phyloP scores from a whole-genome alignment of 139 green algal genomes.

The Chlamydomonas applanata region DNA sequence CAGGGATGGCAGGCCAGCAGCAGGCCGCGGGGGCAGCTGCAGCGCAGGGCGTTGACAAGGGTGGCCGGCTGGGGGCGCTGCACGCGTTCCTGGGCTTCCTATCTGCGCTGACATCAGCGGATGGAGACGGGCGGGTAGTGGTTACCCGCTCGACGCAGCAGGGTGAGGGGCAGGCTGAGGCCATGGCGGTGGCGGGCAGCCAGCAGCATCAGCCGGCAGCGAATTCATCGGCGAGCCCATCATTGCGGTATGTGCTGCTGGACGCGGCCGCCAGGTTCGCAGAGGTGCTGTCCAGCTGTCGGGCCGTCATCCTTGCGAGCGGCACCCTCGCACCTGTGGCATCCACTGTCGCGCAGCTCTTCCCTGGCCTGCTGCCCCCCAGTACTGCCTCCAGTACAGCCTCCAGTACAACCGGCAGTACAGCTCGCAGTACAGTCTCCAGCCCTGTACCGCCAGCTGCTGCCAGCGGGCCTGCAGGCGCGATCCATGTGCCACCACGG shows the following conservation, averaged over 20 bases:
- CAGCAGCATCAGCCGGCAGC: slow-evolving; percentile 3
- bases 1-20: too few species aligned
- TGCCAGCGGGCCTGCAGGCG: neutral
- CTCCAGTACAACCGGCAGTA: neutral
- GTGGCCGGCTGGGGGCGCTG: slow-evolving; percentile 26
- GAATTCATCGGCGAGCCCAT: neutral
- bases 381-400: neutral
- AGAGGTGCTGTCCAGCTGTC: slow-evolving; percentile 37
- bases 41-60: neutral
- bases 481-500: neutral
- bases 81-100: slow-evolving; percentile 78
- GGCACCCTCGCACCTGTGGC: slow-evolving; percentile 86
- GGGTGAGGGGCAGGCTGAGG: neutral
- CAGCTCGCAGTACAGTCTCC: neutral
- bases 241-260: slow-evolving; percentile 87
- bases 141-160: slow-evolving; percentile 34
- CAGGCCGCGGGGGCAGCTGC: too few species aligned
- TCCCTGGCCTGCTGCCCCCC: slow-evolving; percentile 8
- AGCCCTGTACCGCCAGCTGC: neutral
- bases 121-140: slow-evolving; percentile 85
- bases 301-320: slow-evolving; percentile 84
- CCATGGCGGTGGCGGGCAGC: neutral
- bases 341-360: slow-evolving; percentile 46
- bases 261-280: slow-evolving; percentile 84
- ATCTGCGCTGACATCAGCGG: slow-evolving; percentile 70